Percentiles rank a stretch among this genome's conserved stretches.
Conservation (phyloP, 805 yeast genomes). For the Saturnispora silvae region DNA sequence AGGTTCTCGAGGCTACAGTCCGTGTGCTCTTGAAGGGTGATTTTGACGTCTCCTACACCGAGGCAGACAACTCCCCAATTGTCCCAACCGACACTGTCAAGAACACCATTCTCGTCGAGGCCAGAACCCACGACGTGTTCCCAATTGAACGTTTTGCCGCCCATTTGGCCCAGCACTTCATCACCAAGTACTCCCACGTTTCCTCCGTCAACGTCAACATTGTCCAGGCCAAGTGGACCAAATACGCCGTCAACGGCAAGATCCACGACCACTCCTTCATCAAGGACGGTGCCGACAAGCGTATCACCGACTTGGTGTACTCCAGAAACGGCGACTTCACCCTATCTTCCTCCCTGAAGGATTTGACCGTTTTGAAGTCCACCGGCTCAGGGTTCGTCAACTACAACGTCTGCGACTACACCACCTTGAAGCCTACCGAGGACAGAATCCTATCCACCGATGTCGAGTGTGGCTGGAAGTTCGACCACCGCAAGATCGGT, state of each 20-base stretch:
- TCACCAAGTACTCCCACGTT: constrained; percentile 66
- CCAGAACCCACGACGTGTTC: constrained; percentile 75
- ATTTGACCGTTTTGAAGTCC: constrained; percentile 74
- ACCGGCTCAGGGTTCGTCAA: constrained; percentile 93
- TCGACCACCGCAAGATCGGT: constrained; percentile 39
- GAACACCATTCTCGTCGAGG: constrained; percentile 76
- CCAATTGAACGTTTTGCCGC: constrained; percentile 89
- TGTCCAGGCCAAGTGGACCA: constrained; percentile 70
- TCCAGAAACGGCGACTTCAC: constrained; percentile 42
- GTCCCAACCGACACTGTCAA: constrained; percentile 93
- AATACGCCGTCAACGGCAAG: constrained; percentile 62
- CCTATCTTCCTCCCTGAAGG: constrained; percentile 62
- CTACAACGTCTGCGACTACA: constrained; percentile 75
- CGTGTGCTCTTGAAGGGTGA: constrained; percentile 65
- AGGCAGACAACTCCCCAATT: constrained; percentile 80
- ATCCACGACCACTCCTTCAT: constrained; percentile 75
- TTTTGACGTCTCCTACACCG: constrained; percentile 71
- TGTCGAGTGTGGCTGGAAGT: constrained; percentile 64
- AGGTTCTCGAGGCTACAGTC: constrained; percentile 79
- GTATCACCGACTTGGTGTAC: constrained; percentile 46
- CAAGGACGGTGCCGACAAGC: constrained; percentile 76
- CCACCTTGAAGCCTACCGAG: constrained; percentile 71
- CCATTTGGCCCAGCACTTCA: constrained; percentile 71
- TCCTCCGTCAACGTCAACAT: constrained; percentile 59
- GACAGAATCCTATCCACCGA: constrained; percentile 88